Base-by-base conservation (phyloP, 345 rosid genomes). In the Trapa incisa region DNA sequence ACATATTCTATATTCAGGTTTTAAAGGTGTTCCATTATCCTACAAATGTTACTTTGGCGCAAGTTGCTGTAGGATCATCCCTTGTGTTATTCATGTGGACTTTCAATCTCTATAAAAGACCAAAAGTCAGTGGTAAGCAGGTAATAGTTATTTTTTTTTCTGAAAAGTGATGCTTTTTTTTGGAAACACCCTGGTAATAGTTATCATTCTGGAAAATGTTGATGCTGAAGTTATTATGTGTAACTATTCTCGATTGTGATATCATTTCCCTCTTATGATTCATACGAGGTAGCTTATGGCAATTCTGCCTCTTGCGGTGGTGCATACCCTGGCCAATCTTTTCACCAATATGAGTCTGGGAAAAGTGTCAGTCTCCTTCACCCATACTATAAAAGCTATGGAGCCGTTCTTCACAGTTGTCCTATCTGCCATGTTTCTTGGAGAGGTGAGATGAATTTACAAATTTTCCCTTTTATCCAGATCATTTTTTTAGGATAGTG, bases 321-420 rank as follows among this genome's bases (percentile, higher is more conserved):
- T 81, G 68, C 85, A 81, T 61, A 63, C 74, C 0, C 53, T 79
- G 37, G 85, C 82, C 29, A 81, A 81, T 43, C 76, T 81, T 41
- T 81, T 81, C 72, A 81, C 85, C 54, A 81, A 79, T 56, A 79
- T 79, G 83, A 79, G 85, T 67, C 85, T 79, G 9, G 85, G 85
- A 13, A 82, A 80, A 74, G 86, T 82, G 67, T 74, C 83, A n/a
- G 83, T 82, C 72, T 82, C 86, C 2, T 82, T 82, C 61, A 82
- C 86, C 61, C 86, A 82, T 71, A 82, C 86, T 1, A 77, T 77
- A 75, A 82, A 82, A 74, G 86, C 86, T 38, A 80, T 74, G 81
- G 83, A 82, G 48, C 86, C 86, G 2, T 80, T 82, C 74, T 82
- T 82, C 81, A 77, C 86, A 0, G 86, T 82, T 66, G 4, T 82